Percentiles rank a stretch among this genome's conserved stretches.
Evolutionary conservation across 2,329 filamentous ascomycete species (phyloP).

Genomic region (Rutstroemia sp.): DNA sequence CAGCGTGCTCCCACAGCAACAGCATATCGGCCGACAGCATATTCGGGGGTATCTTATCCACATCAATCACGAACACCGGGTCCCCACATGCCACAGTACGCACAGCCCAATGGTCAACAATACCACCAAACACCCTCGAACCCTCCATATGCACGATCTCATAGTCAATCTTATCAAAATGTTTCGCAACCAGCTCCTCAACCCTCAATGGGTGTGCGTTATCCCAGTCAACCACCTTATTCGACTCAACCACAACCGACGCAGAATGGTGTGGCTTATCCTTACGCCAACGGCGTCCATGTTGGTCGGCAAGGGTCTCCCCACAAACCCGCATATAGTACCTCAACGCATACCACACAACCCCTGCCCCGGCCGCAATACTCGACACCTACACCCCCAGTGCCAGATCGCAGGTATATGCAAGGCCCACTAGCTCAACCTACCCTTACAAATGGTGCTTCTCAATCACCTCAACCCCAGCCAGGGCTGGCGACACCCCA

Average conservation of each 20-base stretch:
- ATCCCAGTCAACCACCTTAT: conserved; percentile 23
- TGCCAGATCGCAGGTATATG: conserved; percentile 17
- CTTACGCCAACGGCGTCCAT: conserved; percentile 20
- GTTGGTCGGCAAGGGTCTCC: conserved; percentile 25
- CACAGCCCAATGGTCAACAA: conserved; percentile 15
- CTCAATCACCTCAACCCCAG: conserved; percentile 18
- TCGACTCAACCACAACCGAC: conserved; percentile 19
- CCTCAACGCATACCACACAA: conserved; percentile 18
- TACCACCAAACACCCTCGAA: conserved; percentile 19
- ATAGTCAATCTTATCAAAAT: conserved; percentile 20
- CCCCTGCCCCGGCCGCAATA: conserved; percentile 18
- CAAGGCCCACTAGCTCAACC: conserved; percentile 16
- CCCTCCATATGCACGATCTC: conserved; percentile 18
- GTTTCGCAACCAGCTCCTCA: conserved; percentile 20
- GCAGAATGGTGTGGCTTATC: conserved; percentile 25
- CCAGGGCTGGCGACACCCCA: conserved; percentile 4
- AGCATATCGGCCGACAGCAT: conserved; percentile 23
- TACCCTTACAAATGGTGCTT: conserved; percentile 21
- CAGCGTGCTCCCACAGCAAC: conserved; percentile 22
- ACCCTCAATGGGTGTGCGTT: conserved; percentile 20
- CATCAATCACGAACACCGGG: conserved; percentile 25
- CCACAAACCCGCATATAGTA: conserved; percentile 25
- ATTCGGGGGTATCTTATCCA: conserved; percentile 25
- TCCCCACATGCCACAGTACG: conserved; percentile 21
- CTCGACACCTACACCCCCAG: conserved; percentile 20